Base-by-base conservation (phyloP, 768 basidiomycete species). In the Lactarius evosmus region DNA sequence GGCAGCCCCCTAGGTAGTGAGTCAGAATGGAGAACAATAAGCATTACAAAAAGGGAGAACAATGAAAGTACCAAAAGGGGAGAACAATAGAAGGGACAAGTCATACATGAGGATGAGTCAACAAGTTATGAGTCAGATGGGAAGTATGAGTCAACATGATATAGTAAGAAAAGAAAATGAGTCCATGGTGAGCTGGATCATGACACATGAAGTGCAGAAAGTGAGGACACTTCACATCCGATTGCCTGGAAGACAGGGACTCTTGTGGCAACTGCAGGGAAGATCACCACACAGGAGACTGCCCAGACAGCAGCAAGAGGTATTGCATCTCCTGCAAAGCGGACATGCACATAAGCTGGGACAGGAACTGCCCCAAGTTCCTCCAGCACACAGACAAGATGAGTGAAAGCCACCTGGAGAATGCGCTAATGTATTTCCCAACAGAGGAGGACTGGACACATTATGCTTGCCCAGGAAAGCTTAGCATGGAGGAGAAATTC, bases 401-500 rank as follows among this genome's bases (percentile, higher is more conserved):
- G 0, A 51, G 70, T 27, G 22, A 38, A 4, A 8, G 59, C 4
- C 32, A 41, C 22, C 67, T 61, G 0, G 69, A 71, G 36, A 71
- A 71, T n/a, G 1, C 5, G 0, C 58, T 71, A 61, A 67, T 55
- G 0, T 72, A 61, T 56, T 72, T 63, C 65, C 70, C 67, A 0
- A 72, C 61, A 0, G 51, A 66, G 0, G 66, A 72, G 17, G n/a
- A 41, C 1, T 70, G 69, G n/a, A 72, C n/a, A n/a, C n/a, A n/a
- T n/a, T n/a, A n/a, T n/a, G n/a, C 70, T 0, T 66, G 40, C 1
- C 19, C 17, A 3, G 66, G 29, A 22, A 52, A 25, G 4, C 62
- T 30, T 4, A 12, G 8, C 34, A 50, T 36, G 2, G 52, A 19
- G 1, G 60, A 61, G 3, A n/a, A 38, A 1, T 61, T 52, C 32